Conservation (phyloP, 2,329 filamentous ascomycete genomes). For the Fusarium agapanthi region DNA sequence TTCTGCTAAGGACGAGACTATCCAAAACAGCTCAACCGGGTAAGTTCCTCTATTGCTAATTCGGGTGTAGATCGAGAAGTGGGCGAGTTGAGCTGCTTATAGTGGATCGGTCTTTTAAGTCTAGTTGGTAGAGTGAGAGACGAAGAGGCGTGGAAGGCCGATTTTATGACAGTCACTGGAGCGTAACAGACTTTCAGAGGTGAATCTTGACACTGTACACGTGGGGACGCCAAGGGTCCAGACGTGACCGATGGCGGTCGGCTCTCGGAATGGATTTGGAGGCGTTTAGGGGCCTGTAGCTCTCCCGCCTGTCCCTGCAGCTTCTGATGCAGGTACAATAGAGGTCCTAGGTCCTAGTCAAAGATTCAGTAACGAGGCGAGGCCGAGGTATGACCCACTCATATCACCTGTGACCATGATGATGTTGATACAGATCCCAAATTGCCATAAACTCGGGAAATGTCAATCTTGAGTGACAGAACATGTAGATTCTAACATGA, state of each 20-base stretch:
- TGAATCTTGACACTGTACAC: conserved; percentile 6
- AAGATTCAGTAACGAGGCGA: not conserved
- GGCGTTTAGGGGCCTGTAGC: conserved; percentile 10
- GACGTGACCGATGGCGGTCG: conserved; percentile 21
- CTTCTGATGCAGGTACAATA: conserved; percentile 15
- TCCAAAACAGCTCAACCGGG: not conserved
- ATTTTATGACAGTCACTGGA: conserved; percentile 1
- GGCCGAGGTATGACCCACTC: not conserved
- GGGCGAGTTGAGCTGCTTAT: not conserved
- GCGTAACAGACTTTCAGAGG: not conserved
- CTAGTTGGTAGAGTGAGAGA: not conserved
- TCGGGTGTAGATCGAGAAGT: not conserved
- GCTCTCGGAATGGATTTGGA: conserved; percentile 3
- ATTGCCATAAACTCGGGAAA: not conserved
- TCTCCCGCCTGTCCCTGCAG: conserved; percentile 20
- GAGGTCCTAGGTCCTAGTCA: not conserved
- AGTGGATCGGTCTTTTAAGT: not conserved
- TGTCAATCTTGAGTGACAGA: not conserved
- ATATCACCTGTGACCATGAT: not conserved
- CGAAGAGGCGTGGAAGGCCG: not conserved
- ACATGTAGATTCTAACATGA: not conserved
- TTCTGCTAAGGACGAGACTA: conserved; percentile 9
- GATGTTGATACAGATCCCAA: not conserved
- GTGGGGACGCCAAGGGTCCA: conserved; percentile 26
- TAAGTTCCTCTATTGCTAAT: not conserved